Evolutionary conservation across 768 basidiomycete species (phyloP).

Genomic region (Trametes gibbosa): DNA sequence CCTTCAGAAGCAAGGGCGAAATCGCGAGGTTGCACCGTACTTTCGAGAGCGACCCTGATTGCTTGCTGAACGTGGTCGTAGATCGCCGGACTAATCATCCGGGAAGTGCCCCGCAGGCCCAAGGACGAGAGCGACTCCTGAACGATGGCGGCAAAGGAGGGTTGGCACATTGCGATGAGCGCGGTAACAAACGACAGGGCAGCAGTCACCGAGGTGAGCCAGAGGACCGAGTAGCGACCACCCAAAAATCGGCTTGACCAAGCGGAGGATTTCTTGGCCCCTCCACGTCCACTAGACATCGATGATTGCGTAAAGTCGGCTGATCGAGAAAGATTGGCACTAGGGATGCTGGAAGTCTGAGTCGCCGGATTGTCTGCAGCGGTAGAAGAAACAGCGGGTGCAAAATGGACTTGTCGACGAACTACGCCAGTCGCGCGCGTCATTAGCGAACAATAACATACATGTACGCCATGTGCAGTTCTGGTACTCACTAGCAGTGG

Average conservation of each 20-base stretch:
- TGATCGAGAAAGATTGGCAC: not conserved
- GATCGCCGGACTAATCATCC: not conserved
- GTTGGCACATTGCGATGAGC: not conserved
- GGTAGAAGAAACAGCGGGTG: not conserved
- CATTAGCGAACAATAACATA: not conserved
- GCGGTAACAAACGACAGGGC: not conserved
- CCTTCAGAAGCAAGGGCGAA: not conserved
- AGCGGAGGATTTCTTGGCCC: no score
- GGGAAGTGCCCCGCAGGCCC: no score
- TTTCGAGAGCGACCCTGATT: not conserved
- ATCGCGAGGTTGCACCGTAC: not conserved
- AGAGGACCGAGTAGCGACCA: no score
- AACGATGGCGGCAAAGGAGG: not conserved
- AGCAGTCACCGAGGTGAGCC: no score
- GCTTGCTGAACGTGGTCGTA: not conserved
- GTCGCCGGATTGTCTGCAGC: not conserved
- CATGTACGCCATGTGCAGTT: not conserved
- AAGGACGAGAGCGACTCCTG: not conserved
- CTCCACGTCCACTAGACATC: no score
- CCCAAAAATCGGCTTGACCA: no score
- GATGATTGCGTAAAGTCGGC: no score
- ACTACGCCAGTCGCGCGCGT: not conserved
- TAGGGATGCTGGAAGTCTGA: not conserved
- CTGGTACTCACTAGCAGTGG: not conserved
- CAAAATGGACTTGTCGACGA: slow-evolving; percentile 2